Evolutionary conservation across 768 basidiomycete species (phyloP), one percentile per base, ranked within the genome.

Genomic region (Atractiella rhizophila): DNA sequence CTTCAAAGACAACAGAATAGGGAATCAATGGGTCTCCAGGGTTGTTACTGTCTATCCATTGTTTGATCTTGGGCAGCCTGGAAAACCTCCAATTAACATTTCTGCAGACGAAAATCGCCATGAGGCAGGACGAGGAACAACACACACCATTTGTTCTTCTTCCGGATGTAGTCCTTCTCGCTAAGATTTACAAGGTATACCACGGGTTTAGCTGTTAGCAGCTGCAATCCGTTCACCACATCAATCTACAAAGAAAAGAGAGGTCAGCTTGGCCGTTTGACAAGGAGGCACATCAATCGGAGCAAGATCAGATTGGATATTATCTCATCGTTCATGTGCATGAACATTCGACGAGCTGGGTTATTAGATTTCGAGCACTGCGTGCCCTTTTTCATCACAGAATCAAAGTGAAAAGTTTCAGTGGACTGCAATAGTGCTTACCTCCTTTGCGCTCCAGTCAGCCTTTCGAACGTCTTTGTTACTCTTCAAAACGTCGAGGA

Each of bases 401-500:
- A 39, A 48, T 35, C 25, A 39, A 50, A 26, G 30, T 13, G 28
- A 10, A 31, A 19, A 1, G 23, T 31, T 40, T 18, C 31, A 21
- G 33, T 36, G 39, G 13, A 16, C 8, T 18, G 16, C 9, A 24
- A 45, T 16, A 20, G 15, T 9, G 58, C 72, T 56, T 50, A 76
- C 88, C 79, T 98, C 91, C 70, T 94, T 96, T 60, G 81, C 83
- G 30, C 62, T 73, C 91, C 91, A 98, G 11, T 80, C 78, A 13
- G 64, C 73, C 61, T 98, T 96, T 43, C 91, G 74, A 38, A 83
- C 72, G 58, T 94, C 91, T 62, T 75, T 83, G 55, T 65, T 66
- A 28, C 71, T 74, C 2, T 68, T 73, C 37, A 98, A 59, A 39
- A 69, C 63, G 53, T 82, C 75, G 45, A 74, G 61, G 26, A 91